Evolutionary conservation across 805 yeast genomes (phyloP), one percentile per base, ranked within the genome.

Genomic region (Sungouiella blattae): DNA sequence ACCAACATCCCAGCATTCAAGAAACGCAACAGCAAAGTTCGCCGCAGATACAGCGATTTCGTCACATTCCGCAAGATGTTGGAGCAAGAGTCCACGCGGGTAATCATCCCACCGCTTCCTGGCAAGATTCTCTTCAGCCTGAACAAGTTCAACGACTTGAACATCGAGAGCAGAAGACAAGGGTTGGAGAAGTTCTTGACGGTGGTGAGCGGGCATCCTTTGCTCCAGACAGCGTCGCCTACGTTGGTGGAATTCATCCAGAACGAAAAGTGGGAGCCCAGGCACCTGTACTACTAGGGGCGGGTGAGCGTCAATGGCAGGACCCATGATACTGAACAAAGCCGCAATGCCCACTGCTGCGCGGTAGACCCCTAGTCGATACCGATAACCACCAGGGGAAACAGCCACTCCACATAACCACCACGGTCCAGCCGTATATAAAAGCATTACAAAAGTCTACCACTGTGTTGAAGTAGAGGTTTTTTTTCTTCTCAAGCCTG

Each of bases 1-100:
- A 91, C 97, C 16, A 91, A 93, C 60, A 78, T 93, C 37, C 98
- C 98, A 1, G 80, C 88, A 2, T 91, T 93, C 62, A 75, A 75
- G 43, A 73, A 76, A 41, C 67, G 79, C 33, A 58, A 59, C 26
- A 77, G 87, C 20, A 62, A 70, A 21, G 95, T 88, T 5, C 77
- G 97, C 41, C 73, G 98, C 49, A 64, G 98, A 32, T 91, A 87
- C 65, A 78, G 88, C 28, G 98, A 93, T 53, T 91, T 91, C 58
- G 98, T 85, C 41, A 71, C 76, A 16, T 86, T 91, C 53, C 72
- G 86, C 42, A 80, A 77, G 38, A 73, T 84, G 23, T 62, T 91
- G 28, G 86, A 84, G 47, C 73, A 75, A 35, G 97, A 91, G 54
- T 69, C 84, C 25, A 73, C 87, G 3, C 68, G 87, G 30, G 96